phyloP scores from a whole-genome alignment of 2,329 filamentous ascomycete genomes.

The Scedosporium minutisporum region DNA sequence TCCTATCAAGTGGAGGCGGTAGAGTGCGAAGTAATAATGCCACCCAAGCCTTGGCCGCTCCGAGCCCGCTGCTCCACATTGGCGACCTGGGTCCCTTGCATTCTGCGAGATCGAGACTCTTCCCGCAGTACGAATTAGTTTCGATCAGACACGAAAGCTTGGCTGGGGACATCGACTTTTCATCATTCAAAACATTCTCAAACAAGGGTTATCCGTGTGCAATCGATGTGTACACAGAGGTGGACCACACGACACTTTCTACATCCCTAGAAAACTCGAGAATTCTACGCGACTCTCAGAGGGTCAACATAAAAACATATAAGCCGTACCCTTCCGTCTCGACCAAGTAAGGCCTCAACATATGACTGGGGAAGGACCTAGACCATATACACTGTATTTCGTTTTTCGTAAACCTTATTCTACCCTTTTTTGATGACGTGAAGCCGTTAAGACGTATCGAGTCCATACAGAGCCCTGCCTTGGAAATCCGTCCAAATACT shows the following conservation, averaged over 20 bases:
- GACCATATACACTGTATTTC: background rate
- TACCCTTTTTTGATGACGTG: conserved; percentile 4
- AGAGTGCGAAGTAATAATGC: background rate
- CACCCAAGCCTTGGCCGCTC: background rate
- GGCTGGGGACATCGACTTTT: background rate
- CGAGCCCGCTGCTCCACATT: background rate
- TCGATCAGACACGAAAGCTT: background rate
- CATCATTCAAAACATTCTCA: background rate
- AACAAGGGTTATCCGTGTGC: background rate
- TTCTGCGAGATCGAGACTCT: background rate
- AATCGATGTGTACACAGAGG: background rate
- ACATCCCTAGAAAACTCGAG: background rate
- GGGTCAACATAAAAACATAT: background rate
- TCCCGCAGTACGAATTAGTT: too few species aligned
- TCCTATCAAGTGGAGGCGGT: background rate
- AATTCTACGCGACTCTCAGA: background rate
- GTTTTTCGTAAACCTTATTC: conserved; percentile 4
- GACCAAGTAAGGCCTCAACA: background rate
- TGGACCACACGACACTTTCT: background rate
- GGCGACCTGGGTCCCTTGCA: background rate
- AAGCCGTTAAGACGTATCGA: background rate
- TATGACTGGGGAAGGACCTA: background rate
- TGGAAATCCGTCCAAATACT: background rate
- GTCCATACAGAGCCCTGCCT: background rate
- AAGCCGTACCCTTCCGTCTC: background rate